Evolutionary conservation across 805 yeast species (phyloP).

Genomic region (Clavispora santaluciae): DNA sequence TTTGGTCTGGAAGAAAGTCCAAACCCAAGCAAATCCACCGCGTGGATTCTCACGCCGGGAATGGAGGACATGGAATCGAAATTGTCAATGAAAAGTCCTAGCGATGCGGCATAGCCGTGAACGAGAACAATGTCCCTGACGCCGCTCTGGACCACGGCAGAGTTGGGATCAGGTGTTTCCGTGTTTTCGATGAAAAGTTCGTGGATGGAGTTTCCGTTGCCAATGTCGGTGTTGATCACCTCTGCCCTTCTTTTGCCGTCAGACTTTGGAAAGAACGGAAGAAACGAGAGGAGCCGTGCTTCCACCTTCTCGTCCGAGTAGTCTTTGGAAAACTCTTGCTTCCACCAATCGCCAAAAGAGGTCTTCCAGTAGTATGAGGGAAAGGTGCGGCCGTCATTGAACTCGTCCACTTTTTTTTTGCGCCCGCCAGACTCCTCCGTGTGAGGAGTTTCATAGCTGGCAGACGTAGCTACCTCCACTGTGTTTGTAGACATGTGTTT

Average conservation of each 20-base stretch:
- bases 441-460: neutral
- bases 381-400: conserved; percentile 11
- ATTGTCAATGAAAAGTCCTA: conserved; percentile 75
- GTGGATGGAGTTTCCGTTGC: conserved; percentile 57
- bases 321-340: conserved; percentile 9
- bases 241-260: conserved; percentile 44
- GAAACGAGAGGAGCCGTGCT: conserved; percentile 43
- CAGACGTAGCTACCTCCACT: neutral
- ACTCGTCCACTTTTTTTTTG: conserved; percentile 8
- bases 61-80: conserved; percentile 45
- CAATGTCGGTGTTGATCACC: conserved; percentile 52
- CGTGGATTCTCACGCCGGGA: conserved; percentile 56
- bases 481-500: neutral
- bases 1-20: conserved; percentile 62
- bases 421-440: neutral
- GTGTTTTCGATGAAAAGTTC: conserved; percentile 63
- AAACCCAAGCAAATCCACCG: conserved; percentile 68
- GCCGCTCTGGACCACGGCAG: conserved; percentile 3
- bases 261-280: conserved; percentile 56
- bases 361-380: conserved; percentile 13
- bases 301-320: conserved; percentile 28
- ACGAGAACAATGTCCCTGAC: conserved; percentile 61
- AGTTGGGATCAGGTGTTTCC: conserved; percentile 26
- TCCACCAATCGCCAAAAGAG: conserved; percentile 15
- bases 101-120: conserved; percentile 93